Evolutionary conservation across 2,329 filamentous ascomycete genomes (phyloP).

Genomic region (Aurifilum marmelostoma): DNA sequence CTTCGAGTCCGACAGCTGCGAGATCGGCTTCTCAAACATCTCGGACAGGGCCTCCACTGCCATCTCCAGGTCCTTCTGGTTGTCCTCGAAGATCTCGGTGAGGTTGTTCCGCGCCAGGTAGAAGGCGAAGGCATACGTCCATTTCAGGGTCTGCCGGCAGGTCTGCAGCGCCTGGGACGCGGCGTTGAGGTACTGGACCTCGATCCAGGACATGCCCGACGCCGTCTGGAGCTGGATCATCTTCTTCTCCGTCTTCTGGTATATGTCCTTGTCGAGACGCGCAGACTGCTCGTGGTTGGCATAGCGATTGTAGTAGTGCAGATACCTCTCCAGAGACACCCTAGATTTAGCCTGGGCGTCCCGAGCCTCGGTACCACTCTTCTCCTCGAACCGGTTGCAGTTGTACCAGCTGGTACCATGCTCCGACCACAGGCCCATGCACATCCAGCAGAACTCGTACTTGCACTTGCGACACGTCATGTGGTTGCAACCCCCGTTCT

Average conservation of each 20-base stretch:
- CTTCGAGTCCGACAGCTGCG: conserved; percentile 81
- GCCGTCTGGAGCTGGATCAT: conserved; percentile 95
- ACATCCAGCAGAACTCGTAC: conserved; percentile 99
- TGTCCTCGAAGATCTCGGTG: conserved; percentile 97
- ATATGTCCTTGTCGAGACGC: conserved; percentile 94
- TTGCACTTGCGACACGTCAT: conserved; percentile 98
- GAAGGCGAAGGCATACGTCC: conserved; percentile 98
- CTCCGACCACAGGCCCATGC: conserved; percentile 98
- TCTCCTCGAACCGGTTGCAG: conserved; percentile 96
- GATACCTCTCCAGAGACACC: conserved; percentile 89
- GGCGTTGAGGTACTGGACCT: conserved; percentile 94
- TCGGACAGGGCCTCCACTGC: conserved; percentile 96
- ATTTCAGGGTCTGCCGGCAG: conserved; percentile 97
- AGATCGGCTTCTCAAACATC: conserved; percentile 98
- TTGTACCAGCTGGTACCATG: conserved; percentile 99
- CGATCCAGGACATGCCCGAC: conserved; percentile 98
- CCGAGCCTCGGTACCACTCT: conserved; percentile 85
- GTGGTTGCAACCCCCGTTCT: conserved; percentile 97
- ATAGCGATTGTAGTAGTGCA: conserved; percentile 99
- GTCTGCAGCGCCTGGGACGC: conserved; percentile 93
- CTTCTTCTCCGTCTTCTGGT: conserved; percentile 96
- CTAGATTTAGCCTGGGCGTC: conserved; percentile 91
- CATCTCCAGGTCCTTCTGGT: conserved; percentile 97
- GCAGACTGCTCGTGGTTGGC: conserved; percentile 98
- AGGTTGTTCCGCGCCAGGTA: conserved; percentile 96